These are phyloP conservation scores for Ettlia oleoabundans DNA, from an alignment of 139 green algal genomes.

Conservation along the genomic window DNA sequence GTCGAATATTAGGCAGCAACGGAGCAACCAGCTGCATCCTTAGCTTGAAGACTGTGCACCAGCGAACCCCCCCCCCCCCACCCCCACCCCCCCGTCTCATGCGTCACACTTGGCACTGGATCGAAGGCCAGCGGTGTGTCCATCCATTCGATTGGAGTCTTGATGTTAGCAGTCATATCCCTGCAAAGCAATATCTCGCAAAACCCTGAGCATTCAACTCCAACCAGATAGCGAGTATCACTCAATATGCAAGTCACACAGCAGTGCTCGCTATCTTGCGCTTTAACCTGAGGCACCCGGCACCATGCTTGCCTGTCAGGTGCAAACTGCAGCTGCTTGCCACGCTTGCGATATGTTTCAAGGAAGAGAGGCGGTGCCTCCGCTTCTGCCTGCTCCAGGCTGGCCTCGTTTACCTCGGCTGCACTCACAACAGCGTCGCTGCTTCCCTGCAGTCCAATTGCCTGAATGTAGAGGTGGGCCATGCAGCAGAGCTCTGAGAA, in stretches of 20 bases:
- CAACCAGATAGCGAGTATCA: neutral
- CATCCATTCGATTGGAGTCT: too few relatives aligned
- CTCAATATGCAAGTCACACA: neutral
- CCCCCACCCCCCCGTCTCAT: too few relatives aligned
- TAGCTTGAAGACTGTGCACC: too few relatives aligned
- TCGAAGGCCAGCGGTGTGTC: too few relatives aligned
- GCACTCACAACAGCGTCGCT: neutral
- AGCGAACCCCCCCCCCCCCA: too few relatives aligned
- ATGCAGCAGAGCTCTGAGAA: neutral
- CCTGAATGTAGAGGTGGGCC: neutral
- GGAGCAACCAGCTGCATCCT: too few relatives aligned
- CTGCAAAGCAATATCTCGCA: too few relatives aligned
- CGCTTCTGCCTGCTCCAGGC: neutral
- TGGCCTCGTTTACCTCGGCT: neutral
- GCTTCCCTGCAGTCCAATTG: constrained; percentile 12
- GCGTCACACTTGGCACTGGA: too few relatives aligned
- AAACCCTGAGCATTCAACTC: too few relatives aligned
- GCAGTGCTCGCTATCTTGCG: neutral
- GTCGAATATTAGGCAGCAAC: too few relatives aligned
- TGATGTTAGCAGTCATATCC: too few relatives aligned
- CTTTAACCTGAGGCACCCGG: too few relatives aligned
- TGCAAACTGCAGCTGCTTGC: constrained; percentile 9
- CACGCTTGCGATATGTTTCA: neutral
- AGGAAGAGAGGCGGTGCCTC: neutral
- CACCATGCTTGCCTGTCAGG: constrained; percentile 7